A percentile compares a stretch with the other conserved stretches of the same genome.
Evolutionary conservation across 371 early-diverging fungal species (phyloP).

Genomic region (Mucor velutinosus): DNA sequence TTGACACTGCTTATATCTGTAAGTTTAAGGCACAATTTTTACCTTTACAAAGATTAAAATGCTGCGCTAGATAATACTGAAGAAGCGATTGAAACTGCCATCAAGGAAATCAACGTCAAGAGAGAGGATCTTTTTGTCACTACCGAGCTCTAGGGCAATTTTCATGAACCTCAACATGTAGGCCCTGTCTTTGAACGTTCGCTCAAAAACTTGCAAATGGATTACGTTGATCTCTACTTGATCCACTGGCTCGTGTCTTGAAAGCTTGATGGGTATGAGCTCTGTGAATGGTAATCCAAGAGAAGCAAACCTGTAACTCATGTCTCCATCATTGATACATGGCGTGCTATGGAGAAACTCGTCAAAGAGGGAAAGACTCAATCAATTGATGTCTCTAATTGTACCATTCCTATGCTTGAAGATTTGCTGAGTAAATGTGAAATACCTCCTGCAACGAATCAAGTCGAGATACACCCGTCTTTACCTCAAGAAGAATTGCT

Average conservation of each 20-base stretch:
- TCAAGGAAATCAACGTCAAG: constrained; percentile 54
- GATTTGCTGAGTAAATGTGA: constrained; percentile 67
- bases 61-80: constrained; percentile 54
- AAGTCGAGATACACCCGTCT: constrained; percentile 69
- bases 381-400: constrained; percentile 71
- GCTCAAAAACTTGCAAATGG: constrained; percentile 69
- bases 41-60: not conserved
- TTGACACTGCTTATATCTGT: constrained; percentile 52
- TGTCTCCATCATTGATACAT: constrained; percentile 64
- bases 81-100: constrained; percentile 74
- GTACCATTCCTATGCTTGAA: constrained; percentile 66
- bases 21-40: constrained; percentile 5
- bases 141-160: constrained; percentile 88
- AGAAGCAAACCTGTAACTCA: constrained; percentile 36
- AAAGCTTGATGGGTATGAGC: constrained; percentile 37
- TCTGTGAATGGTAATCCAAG: constrained; percentile 19
- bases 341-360: constrained; percentile 80
- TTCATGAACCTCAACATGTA: constrained; percentile 56
- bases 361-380: constrained; percentile 59
- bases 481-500: constrained; percentile 46
- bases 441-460: constrained; percentile 83
- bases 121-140: constrained; percentile 86
- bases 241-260: constrained; percentile 59
- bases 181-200: constrained; percentile 57
- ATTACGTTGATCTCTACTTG: constrained; percentile 91